Conservation (phyloP, 768 basidiomycete genomes). For the Pleurotus salmoneostramineus region DNA sequence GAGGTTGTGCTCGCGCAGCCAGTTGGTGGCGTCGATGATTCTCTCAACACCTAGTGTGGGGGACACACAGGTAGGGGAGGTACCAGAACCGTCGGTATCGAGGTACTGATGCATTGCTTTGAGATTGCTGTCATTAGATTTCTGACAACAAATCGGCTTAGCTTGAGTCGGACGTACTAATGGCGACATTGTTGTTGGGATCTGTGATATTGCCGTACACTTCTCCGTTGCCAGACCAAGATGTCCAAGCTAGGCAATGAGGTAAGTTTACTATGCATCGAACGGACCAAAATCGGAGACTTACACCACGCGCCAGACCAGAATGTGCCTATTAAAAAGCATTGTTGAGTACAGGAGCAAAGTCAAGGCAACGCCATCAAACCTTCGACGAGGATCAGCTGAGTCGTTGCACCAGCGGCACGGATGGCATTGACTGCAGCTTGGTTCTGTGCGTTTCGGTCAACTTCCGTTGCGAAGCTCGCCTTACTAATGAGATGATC, state of each 20-base stretch:
- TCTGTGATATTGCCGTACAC: constrained; percentile 51
- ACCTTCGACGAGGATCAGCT: constrained; percentile 47
- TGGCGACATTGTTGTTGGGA: constrained; percentile 58
- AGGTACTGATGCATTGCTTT: constrained; percentile 73
- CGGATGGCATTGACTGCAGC: constrained; percentile 65
- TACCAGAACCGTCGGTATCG: constrained; percentile 62
- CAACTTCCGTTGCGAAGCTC: neutral
- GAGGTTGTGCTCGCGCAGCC: constrained; percentile 55
- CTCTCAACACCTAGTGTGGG: constrained; percentile 57
- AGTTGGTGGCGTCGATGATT: constrained; percentile 48
- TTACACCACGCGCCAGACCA: constrained; percentile 60
- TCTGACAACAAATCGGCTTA: neutral
- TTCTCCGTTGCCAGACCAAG: constrained; percentile 45
- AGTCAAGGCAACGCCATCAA: neutral
- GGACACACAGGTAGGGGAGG: constrained; percentile 48
- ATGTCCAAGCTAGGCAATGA: constrained; percentile 39
- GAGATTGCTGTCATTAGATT: neutral
- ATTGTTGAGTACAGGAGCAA: neutral
- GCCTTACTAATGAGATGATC: neutral
- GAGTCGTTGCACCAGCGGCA: constrained; percentile 54
- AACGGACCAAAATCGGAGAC: constrained; percentile 15
- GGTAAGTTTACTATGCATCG: neutral
- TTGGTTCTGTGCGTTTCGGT: constrained; percentile 45
- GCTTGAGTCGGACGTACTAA: constrained; percentile 30
- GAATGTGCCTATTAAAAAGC: neutral